Base-by-base conservation (phyloP, 768 basidiomycete genomes). In the Hericium erinaceus region DNA sequence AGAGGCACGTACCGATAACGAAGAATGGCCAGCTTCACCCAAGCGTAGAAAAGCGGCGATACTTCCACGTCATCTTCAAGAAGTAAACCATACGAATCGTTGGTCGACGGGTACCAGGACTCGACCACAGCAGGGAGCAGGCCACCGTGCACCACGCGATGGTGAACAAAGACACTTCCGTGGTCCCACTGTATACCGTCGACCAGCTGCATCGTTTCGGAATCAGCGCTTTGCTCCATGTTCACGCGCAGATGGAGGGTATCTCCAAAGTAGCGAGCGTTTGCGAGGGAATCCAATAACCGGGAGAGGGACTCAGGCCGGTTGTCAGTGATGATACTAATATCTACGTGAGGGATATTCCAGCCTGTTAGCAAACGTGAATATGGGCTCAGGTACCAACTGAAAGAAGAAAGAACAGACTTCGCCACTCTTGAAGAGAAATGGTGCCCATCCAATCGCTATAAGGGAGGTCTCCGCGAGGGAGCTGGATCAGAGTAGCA, bases 1-100 rank as follows among this genome's bases (percentile, higher is more conserved):
- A 40, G 13, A 37, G 39, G 15, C 33, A 58, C 65, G 56, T 54
- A 88, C 83, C 87, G 80, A 66, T 94, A 94, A 48, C 78, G 80
- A 24, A 93, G 74, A 57, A 93, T 68, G n/a, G 79, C 67, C 79
- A 92, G 84, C 68, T 94, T 93, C 57, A 81, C 65, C 89, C 91
- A 94, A 6, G 87, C 89, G 66, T 89, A 93, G 68, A 89, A 91
- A 26, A 92, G 67, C 0, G 90, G 87, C 9, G 89, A 92, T 8
- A 93, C 69, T 66, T 95, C 92, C 10, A 92, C 76, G 66, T 95
- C 92, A 64, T 94, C 92, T 69, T 93, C 92, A 20, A 94, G 77
- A 18, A 94, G 71, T 18, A 94, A 67, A 7, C 87, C 91, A 66
- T 92, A 92, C 1, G 82, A 80, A 63, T 93, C 72, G 59, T 90